Evolutionary conservation across 179 eudicot species (phyloP).

Genomic region (Actinidia chinensis): DNA sequence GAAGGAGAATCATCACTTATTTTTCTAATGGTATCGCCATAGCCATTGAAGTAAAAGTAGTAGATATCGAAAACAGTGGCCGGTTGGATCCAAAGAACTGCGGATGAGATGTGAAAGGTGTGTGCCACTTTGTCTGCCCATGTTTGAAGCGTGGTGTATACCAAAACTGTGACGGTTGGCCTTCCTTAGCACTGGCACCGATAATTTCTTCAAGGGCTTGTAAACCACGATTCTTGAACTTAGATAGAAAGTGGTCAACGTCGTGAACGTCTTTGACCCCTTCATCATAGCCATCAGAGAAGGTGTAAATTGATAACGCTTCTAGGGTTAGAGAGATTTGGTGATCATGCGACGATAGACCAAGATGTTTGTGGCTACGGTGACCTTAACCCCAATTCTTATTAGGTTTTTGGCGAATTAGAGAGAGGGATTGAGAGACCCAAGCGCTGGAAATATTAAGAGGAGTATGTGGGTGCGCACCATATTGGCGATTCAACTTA

Average conservation of each 20-base stretch:
- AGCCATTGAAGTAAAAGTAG: neutral
- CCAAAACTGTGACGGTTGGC: slow-evolving; percentile 34
- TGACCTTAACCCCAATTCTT: neutral
- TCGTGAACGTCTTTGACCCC: neutral
- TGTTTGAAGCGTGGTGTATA: slow-evolving; percentile 24
- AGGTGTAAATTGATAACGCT: neutral
- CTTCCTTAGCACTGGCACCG: slow-evolving; percentile 16
- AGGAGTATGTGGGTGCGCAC: neutral
- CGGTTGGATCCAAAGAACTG: neutral
- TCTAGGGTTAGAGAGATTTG: neutral
- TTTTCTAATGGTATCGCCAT: neutral
- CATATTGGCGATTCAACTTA: neutral
- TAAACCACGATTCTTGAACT: neutral
- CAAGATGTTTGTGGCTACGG: neutral
- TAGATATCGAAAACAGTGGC: neutral
- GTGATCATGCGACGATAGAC: neutral
- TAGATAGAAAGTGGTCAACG: neutral
- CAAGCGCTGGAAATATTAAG: neutral
- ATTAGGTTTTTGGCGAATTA: neutral
- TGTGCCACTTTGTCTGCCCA: neutral
- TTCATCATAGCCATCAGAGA: neutral
- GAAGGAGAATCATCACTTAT: slow-evolving; percentile 26
- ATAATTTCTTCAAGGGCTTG: neutral
- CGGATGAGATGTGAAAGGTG: neutral
- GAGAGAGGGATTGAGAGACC: neutral